A percentile compares a stretch with the other conserved stretches of the same genome.
Conservation (phyloP, 768 basidiomycete species). For the Boletellus ananas region DNA sequence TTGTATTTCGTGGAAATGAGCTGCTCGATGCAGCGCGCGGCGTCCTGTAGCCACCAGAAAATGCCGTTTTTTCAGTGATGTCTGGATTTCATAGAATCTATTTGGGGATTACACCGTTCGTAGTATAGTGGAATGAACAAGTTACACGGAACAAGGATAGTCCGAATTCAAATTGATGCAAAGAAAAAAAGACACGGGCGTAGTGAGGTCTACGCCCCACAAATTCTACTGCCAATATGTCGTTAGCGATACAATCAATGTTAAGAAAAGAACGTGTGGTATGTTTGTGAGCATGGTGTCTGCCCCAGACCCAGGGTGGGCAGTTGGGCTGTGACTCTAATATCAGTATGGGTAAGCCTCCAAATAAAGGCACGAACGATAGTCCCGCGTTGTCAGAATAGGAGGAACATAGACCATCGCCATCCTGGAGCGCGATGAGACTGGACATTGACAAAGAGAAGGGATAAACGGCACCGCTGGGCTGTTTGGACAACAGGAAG, state of each 20-base stretch:
- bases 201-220: background rate
- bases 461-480: slow-evolving; percentile 44
- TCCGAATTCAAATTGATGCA: background rate
- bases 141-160: background rate
- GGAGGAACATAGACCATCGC: slow-evolving; percentile 60
- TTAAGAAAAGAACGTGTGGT: slow-evolving; percentile 18
- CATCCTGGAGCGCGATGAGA: slow-evolving; percentile 33
- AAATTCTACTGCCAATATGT: slow-evolving; percentile 19
- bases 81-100: background rate
- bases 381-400: slow-evolving; percentile 65
- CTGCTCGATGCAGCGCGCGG: slow-evolving; percentile 23
- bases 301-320: slow-evolving; percentile 23
- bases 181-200: background rate
- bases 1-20: slow-evolving; percentile 64
- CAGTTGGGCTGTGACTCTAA: slow-evolving; percentile 27
- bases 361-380: slow-evolving; percentile 42
- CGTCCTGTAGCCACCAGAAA: background rate
- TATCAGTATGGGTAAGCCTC: slow-evolving; percentile 4
- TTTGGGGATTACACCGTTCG: background rate
- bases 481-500: slow-evolving; percentile 71
- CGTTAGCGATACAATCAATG: slow-evolving; percentile 13
- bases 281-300: slow-evolving; percentile 11
- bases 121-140: background rate
- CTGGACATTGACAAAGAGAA: background rate
- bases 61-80: background rate